These are phyloP conservation scores for Picea glauca DNA, from an alignment of 75 land plant species.

Conservation along the genomic window DNA sequence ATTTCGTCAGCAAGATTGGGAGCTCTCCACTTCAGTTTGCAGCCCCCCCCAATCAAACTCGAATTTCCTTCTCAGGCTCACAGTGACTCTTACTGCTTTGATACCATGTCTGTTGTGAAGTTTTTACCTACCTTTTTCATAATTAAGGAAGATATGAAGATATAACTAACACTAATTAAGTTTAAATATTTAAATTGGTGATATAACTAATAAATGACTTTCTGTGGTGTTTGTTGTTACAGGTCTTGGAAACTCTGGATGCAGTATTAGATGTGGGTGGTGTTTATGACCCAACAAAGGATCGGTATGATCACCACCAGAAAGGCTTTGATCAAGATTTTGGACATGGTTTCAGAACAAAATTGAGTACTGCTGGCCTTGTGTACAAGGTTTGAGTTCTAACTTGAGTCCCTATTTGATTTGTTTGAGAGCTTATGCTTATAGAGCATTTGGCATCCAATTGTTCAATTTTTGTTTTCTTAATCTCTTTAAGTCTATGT, in stretches of 20 bases:
- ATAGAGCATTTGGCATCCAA: no score
- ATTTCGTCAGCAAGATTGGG: no score
- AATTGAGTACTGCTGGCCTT: conserved; percentile 32
- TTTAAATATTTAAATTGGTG: not conserved
- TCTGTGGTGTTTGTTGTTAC: not conserved
- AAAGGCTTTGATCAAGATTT: conserved; percentile 23
- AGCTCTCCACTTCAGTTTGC: no score
- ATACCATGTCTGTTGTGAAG: no score
- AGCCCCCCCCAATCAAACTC: no score
- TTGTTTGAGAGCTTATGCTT: not conserved
- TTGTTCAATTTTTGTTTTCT: no score
- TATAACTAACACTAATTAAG: not conserved
- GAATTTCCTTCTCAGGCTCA: no score
- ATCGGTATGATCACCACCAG: conserved; percentile 29
- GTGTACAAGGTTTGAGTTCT: conserved; percentile 25
- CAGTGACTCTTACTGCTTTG: no score
- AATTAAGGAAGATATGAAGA: not conserved
- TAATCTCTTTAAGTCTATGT: no score
- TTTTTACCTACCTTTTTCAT: not conserved
- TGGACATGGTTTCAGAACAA: conserved; percentile 28
- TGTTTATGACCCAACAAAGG: conserved; percentile 27
- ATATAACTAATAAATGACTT: not conserved
- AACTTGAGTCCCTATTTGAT: not conserved
- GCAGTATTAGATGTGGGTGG: conserved; percentile 36
- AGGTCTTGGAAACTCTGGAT: conserved; percentile 22